Conservation (phyloP, 345 rosid species). For the Gossypium arboreum region DNA sequence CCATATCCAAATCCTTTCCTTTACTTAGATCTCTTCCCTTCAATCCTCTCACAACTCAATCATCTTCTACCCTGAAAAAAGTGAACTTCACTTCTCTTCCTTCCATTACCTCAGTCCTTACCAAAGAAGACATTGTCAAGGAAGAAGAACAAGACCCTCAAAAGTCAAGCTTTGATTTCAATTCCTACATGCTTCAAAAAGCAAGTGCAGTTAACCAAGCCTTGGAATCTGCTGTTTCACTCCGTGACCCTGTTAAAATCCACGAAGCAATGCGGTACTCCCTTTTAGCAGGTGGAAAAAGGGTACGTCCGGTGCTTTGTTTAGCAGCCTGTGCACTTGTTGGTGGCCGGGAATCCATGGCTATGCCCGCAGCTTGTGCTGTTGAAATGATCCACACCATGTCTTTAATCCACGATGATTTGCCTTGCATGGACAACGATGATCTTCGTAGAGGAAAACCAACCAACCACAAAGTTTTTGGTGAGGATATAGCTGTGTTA, state of each 20-base stretch:
- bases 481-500: conserved; percentile 78
- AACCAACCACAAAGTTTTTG: conserved; percentile 79
- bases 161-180: conserved; percentile 62
- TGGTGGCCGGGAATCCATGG: conserved; percentile 56
- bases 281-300: conserved; percentile 81
- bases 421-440: conserved; percentile 96
- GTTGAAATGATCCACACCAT: conserved; percentile 94
- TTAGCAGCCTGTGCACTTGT: conserved; percentile 88
- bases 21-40: conserved; percentile 9
- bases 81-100: conserved; percentile 12
- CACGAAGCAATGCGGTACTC: conserved; percentile 96
- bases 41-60: conserved; percentile 4
- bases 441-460: conserved; percentile 95
- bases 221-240: conserved; percentile 53
- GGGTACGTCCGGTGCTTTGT: conserved; percentile 79
- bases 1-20: conserved; percentile 39
- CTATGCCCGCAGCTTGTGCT: conserved; percentile 90
- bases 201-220: conserved; percentile 65
- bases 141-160: conserved; percentile 28
- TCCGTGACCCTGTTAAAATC: conserved; percentile 67
- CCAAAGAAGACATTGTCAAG: conserved; percentile 37
- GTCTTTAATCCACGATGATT: conserved; percentile 92
- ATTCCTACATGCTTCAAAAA: conserved; percentile 60
- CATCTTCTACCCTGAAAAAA: conserved; percentile 16
- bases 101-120: conserved; percentile 45